Evolutionary conservation across 129 eudicot genomes (phyloP), one percentile per base, ranked within the genome.

Genomic region (Mikania micrantha): DNA sequence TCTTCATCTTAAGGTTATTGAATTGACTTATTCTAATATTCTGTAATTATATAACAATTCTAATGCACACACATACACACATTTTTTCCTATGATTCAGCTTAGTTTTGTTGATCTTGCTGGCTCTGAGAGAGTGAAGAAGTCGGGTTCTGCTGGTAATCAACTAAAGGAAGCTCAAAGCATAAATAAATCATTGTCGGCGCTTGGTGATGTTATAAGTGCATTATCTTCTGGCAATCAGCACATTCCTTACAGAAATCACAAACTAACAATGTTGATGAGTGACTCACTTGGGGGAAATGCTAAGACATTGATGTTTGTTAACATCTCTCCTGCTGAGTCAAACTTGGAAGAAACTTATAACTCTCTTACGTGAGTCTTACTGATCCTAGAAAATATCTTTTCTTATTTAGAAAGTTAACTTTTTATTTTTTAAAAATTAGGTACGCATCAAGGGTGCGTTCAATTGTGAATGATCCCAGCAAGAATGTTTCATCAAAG

Each of bases 41-140:
- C 11, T 59, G 20, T 28, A 10, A 1, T 66, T 15, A 3, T n/a
- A 27, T 9, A 9, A 4, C 17, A n/a, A n/a, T n/a, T n/a, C n/a
- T n/a, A n/a, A n/a, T n/a, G n/a, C n/a, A n/a, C n/a, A n/a, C n/a
- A n/a, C n/a, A n/a, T n/a, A n/a, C n/a, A n/a, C n/a, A n/a, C n/a
- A n/a, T n/a, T n/a, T n/a, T n/a, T n/a, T n/a, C 9, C 44, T 22
- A 35, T 19, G 57, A 7, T 82, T 81, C 90, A 93, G 99, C 74
- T 94, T 54, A 94, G 99, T 76, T 94, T 94, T 78, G 99, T 94
- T 24, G 99, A 94, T 78, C 90, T 94, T 75, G 99, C 99, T 70
- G 99, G 99, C 44, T 94, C 99, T 0, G 99, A 94, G 73, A 78
- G 99, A 70, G 86, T 94, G 24, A 94, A 94, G 65, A 94, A 94